Evolutionary conservation across 225 moss, liverwort and hornwort genomes (phyloP).

Genomic region (Anthoceros angustus): DNA sequence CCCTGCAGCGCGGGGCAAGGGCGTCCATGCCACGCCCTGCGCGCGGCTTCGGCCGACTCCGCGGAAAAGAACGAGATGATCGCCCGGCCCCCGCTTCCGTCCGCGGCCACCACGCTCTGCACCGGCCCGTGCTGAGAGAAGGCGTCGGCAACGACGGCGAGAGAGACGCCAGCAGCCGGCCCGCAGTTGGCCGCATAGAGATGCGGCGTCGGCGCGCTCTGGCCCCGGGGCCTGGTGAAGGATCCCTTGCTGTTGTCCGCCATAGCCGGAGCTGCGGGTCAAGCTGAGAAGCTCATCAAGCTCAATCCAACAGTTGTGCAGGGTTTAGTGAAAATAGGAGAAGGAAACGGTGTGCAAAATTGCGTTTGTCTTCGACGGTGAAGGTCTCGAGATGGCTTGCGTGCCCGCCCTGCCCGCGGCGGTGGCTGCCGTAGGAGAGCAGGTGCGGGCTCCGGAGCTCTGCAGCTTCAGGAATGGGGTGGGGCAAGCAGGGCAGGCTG

Average conservation of each 20-base stretch:
- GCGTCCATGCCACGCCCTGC: constrained; percentile 49
- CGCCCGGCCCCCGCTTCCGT: constrained; percentile 48
- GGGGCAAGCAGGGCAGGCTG: background rate
- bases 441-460: background rate
- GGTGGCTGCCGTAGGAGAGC: background rate
- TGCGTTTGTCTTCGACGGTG: too few relatives aligned
- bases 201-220: constrained; percentile 40
- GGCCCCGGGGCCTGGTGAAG: constrained; percentile 44
- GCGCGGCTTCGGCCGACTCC: constrained; percentile 47
- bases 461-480: background rate
- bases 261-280: too few relatives aligned
- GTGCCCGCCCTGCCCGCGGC: background rate
- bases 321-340: too few relatives aligned
- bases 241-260: background rate
- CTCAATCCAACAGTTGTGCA: too few relatives aligned
- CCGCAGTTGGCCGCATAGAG: constrained; percentile 93
- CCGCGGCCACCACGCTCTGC: constrained; percentile 1
- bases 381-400: background rate
- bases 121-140: constrained; percentile 51
- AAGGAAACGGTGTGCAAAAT: too few relatives aligned
- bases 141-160: constrained; percentile 25
- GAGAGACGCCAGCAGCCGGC: constrained; percentile 50
- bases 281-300: too few relatives aligned
- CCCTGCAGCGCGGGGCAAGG: constrained; percentile 44
- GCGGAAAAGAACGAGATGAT: constrained; percentile 44